Evolutionary conservation across 164 flowering plant species (phyloP).

Genomic region (Vitis amurensis): DNA sequence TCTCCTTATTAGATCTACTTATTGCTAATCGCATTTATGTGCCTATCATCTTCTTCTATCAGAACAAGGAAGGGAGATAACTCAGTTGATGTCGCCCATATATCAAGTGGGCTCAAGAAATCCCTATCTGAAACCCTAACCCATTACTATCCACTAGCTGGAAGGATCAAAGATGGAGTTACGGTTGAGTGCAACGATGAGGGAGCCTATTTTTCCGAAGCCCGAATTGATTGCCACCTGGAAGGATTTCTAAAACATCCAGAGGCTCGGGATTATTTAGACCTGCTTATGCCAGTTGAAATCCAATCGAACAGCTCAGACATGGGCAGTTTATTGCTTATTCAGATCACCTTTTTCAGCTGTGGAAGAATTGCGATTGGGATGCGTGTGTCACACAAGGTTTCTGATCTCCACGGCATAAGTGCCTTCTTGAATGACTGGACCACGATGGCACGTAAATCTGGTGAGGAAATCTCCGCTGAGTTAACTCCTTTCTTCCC

Average conservation of each 20-base stretch:
- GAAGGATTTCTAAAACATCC: too few species aligned
- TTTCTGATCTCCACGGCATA: background rate
- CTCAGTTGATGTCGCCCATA: background rate
- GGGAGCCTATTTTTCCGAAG: conserved; percentile 6
- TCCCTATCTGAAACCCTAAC: conserved; percentile 11
- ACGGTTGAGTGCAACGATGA: conserved; percentile 5
- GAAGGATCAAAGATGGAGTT: conserved; percentile 4
- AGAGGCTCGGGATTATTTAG: too few species aligned
- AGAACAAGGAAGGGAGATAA: background rate
- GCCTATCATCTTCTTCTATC: conserved; percentile 26
- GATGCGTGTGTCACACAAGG: conserved; percentile 1
- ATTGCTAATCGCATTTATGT: conserved; percentile 16
- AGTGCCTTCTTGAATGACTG: background rate
- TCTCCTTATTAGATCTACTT: conserved; percentile 36
- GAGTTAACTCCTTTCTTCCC: background rate
- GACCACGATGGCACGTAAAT: background rate
- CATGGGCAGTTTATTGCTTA: background rate
- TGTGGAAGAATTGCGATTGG: conserved; percentile 7
- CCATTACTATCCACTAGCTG: conserved; percentile 23
- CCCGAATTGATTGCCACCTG: background rate
- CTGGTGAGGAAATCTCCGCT: background rate
- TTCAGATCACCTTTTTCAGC: background rate
- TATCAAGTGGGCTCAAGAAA: conserved; percentile 12
- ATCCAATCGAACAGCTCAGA: background rate
- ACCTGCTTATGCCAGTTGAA: too few species aligned